Base-by-base conservation (phyloP, 1,139 yeast genomes). In the Magnusiomyces paraingens region DNA sequence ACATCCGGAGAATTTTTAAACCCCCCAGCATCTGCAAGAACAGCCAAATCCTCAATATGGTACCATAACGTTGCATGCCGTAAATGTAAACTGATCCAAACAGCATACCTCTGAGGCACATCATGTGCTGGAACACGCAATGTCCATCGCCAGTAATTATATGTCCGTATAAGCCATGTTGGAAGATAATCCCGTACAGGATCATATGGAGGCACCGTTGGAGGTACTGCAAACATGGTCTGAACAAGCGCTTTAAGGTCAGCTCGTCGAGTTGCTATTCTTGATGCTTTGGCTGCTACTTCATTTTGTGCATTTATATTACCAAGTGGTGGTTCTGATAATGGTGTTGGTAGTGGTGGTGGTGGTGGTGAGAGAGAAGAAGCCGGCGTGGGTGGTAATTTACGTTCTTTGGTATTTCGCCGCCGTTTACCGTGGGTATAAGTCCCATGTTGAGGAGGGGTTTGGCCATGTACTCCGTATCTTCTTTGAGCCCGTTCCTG, bases 111-210 rank as follows among this genome's bases (percentile, higher is more conserved):
- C 35, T 38, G 50, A 8, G 56, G 54, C 11, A 51, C 47, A 18
- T 53, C 51, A 45, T 53, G 54, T 5, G 18, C 22, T 1, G 56
- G 53, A 8, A 21, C 35, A 32, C 46, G 47, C 10, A 51, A 53
- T 12, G 54, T 53, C 54, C 53, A 51, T 21, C 54, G 48, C 56
- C 56, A 51, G 52, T 53, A 53, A 43, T 47, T 53, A 41, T 53
- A 53, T n/a, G 54, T 53, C 20, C 56, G 56, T 29, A 40, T 35
- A 2, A 53, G 48, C 50, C 52, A 53, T 11, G 50, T 50, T 5
- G 56, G 56, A 11, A 53, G 52, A 41, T 53, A 53, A 42, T 53
- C 56, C 26, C 48, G 51, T 17, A 14, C 17, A 3, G 54, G 56
- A 40, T 53, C 50, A 48, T 53, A 53, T 2, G 54, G 53, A 29